A percentile compares a stretch with the other conserved stretches of the same genome.
Conservation (phyloP, 129 eudicot genomes). For the Centaurea solstitialis region DNA sequence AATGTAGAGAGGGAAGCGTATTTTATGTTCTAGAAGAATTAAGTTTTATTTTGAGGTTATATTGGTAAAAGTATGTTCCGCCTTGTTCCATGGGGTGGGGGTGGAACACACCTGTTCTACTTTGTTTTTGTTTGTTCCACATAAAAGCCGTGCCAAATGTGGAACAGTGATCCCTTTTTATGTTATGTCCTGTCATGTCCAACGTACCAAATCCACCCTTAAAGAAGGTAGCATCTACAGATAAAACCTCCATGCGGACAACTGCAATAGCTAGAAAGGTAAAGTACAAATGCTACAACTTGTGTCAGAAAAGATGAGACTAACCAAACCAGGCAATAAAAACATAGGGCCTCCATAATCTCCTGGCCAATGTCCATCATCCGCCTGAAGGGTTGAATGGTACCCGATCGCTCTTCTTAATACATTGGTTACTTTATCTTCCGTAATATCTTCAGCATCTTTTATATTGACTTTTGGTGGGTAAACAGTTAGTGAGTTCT, state of each 20-base stretch:
- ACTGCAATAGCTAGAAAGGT: neutral
- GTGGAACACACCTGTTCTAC: too few species aligned
- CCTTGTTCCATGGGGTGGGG: too few species aligned
- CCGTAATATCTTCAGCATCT: constrained; percentile 71
- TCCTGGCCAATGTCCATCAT: constrained; percentile 98
- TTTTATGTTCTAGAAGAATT: too few species aligned
- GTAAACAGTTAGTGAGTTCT: constrained; percentile 42
- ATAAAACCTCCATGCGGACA: neutral
- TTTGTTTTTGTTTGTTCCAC: too few species aligned
- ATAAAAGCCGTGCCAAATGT: too few species aligned
- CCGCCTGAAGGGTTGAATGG: constrained; percentile 87
- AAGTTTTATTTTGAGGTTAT: too few species aligned
- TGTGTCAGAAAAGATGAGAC: constrained; percentile 14
- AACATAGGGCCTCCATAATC: constrained; percentile 98
- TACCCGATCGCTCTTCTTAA: constrained; percentile 77
- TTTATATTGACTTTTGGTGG: constrained; percentile 76
- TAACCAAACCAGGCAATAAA: constrained; percentile 89
- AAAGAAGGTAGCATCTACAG: neutral
- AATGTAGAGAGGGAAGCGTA: too few species aligned
- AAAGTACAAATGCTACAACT: neutral
- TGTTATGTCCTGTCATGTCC: too few species aligned
- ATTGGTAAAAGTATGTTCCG: too few species aligned
- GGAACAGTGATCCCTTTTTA: too few species aligned
- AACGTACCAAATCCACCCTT: neutral
- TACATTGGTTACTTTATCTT: constrained; percentile 56